Conservation (phyloP, 2,329 filamentous ascomycete genomes). For the Westerdykella sp. region DNA sequence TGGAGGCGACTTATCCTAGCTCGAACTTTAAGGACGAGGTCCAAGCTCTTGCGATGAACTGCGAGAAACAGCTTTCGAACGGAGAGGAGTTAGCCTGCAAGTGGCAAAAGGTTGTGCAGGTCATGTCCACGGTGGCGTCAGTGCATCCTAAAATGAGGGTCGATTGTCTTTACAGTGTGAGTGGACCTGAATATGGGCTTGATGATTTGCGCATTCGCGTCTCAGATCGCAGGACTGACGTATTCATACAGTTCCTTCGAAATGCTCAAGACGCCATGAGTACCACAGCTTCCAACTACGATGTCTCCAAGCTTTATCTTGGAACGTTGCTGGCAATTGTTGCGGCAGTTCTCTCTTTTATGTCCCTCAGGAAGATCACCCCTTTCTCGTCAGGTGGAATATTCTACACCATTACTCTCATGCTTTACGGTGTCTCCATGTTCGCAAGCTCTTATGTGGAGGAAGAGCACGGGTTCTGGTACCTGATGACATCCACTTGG, state of each 20-base stretch:
- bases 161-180: slow-evolving; percentile 42
- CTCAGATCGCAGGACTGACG: neutral
- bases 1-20: slow-evolving; percentile 64
- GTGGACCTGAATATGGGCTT: neutral
- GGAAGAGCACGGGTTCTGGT: slow-evolving; percentile 98
- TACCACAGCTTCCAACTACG: slow-evolving; percentile 86
- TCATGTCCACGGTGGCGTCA: slow-evolving; percentile 3
- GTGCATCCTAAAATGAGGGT: slow-evolving; percentile 6
- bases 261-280: slow-evolving; percentile 75
- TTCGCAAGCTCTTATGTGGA: slow-evolving; percentile 97
- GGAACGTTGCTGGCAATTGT: slow-evolving; percentile 43
- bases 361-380: slow-evolving; percentile 29
- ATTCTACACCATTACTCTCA: slow-evolving; percentile 32
- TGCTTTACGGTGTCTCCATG: slow-evolving; percentile 77
- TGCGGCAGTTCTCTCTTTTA: slow-evolving; percentile 38
- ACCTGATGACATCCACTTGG: slow-evolving; percentile 77
- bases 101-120: slow-evolving; percentile 48
- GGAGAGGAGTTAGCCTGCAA: slow-evolving; percentile 55
- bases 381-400: slow-evolving; percentile 48
- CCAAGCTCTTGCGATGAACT: slow-evolving; percentile 10
- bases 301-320: slow-evolving; percentile 56
- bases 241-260: slow-evolving; percentile 52
- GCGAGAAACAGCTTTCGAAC: slow-evolving; percentile 11
- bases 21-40: slow-evolving; percentile 42
- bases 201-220: neutral